Evolutionary conservation across 148 eudicot species (phyloP), one percentile per base, ranked within the genome.

Genomic region (Camellia sinensis): DNA sequence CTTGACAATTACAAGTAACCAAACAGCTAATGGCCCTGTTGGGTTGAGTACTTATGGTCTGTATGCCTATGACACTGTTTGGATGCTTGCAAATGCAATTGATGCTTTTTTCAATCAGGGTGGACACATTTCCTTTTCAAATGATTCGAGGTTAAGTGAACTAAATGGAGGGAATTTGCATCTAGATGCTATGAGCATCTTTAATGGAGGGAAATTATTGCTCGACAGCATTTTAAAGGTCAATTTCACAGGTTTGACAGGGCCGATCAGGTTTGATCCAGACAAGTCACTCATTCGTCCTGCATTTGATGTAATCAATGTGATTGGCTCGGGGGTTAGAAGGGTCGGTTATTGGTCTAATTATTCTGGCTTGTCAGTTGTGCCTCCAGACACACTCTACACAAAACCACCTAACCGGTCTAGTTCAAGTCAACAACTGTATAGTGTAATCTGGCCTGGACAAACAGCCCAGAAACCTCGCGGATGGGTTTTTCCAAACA

Each of bases 301-400:
- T 44, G 80, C 91, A 67, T 94, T 70, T 77, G 97, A 94, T 61
- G 82, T 92, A 65, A 82, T 94, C 71, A 94, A 94, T 82, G 91
- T 92, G 29, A 74, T 90, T 46, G 98, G 97, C 9, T 86, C 86
- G 0, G 91, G 93, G 10, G 74, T 84, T 78, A 81, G 73, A 67
- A 82, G 45, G 29, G 74, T 94, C 60, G 98, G 98, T 46, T 92
- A 91, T 77, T 94, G 98, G 98, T 89, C 89, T 7, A 92, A 89
- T 70, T 75, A 72, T 67, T 90, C 89, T 6, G 91, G 98, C 7
- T 78, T 94, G 43, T 90, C 98, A 54, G 84, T 87, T 80, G 67
- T 83, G 61, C 89, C 88, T 41, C 98, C 98, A 0, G 93, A 89
- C 69, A 79, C 60, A 19, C 81, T 90, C 56, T 80, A 80, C 77